Percentiles rank a stretch among this genome's conserved stretches.
phyloP scores from a whole-genome alignment of 805 yeast genomes.

The Barnettozyma sp. region DNA sequence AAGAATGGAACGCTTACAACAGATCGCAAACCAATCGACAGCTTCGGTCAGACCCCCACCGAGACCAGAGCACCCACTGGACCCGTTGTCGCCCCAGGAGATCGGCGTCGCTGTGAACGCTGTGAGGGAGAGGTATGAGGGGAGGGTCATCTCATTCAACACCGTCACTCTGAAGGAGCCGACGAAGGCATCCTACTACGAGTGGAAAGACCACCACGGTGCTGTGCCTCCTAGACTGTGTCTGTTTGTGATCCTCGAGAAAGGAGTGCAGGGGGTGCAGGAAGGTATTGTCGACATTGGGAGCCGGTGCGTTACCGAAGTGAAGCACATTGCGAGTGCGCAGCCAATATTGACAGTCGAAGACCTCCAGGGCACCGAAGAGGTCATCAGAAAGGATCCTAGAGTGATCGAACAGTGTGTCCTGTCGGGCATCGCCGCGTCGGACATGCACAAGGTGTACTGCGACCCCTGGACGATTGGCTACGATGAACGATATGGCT shows the following conservation, averaged over 20 bases:
- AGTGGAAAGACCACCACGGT: constrained; percentile 57
- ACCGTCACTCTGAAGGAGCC: constrained; percentile 70
- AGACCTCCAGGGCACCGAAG: constrained; percentile 59
- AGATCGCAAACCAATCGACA: constrained; percentile 55
- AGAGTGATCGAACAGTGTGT: constrained; percentile 66
- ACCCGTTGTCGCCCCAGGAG: constrained; percentile 61
- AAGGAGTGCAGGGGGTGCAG: constrained; percentile 53
- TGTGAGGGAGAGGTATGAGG: constrained; percentile 42
- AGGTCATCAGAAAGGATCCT: constrained; percentile 61
- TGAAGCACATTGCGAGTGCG: constrained; percentile 47
- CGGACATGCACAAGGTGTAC: constrained; percentile 40
- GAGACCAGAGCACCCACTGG: constrained; percentile 58
- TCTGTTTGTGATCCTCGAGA: constrained; percentile 53
- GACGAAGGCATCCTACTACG: constrained; percentile 51
- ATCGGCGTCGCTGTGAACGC: constrained; percentile 50
- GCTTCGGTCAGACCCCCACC: constrained; percentile 49
- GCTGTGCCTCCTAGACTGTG: constrained; percentile 65
- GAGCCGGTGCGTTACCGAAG: constrained; percentile 38
- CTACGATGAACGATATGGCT: constrained; percentile 74
- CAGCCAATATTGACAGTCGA: constrained; percentile 72
- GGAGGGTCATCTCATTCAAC: constrained; percentile 48
- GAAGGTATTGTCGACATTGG: constrained; percentile 65
- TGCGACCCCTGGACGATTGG: constrained; percentile 71
- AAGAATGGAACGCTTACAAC: constrained; percentile 57
- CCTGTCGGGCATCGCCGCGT: constrained; percentile 58